Percentiles rank a stretch among this genome's conserved stretches.
phyloP scores from a whole-genome alignment of 2,329 filamentous ascomycete genomes.

The Epichloe amarillans region DNA sequence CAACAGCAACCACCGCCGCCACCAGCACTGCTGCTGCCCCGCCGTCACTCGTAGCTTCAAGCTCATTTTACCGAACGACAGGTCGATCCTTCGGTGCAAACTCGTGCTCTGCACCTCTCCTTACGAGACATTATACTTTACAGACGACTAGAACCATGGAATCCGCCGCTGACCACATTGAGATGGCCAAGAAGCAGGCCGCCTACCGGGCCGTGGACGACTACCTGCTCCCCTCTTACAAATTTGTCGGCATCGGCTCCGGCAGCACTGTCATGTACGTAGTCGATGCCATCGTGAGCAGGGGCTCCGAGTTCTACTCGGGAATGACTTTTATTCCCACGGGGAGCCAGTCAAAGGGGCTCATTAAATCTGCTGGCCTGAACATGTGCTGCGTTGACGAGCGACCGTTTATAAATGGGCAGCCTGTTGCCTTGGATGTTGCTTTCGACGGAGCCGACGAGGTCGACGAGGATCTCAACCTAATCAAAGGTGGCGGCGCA shows the following conservation, averaged over 20 bases:
- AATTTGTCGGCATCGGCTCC: constrained; percentile 65
- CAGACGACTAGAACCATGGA: constrained; percentile 19
- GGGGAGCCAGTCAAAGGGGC: constrained; percentile 76
- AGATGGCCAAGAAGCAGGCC: constrained; percentile 62
- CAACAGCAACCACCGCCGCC: background rate
- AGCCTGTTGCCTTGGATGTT: constrained; percentile 56
- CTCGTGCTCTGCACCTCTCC: background rate
- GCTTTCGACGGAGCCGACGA: constrained; percentile 96
- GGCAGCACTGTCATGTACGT: constrained; percentile 76
- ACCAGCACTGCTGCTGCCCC: background rate
- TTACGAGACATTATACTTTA: background rate
- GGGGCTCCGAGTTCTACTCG: constrained; percentile 38
- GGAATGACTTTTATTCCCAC: constrained; percentile 82
- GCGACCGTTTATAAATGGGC: constrained; percentile 37
- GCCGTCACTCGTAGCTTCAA: background rate
- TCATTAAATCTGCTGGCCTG: constrained; percentile 70
- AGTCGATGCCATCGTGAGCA: constrained; percentile 62
- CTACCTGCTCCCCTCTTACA: constrained; percentile 50
- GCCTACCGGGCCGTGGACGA: constrained; percentile 62
- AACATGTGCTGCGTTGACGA: constrained; percentile 66
- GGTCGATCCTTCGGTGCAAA: background rate
- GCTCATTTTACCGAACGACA: background rate
- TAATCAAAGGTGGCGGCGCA: constrained; percentile 96
- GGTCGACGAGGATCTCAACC: constrained; percentile 86
- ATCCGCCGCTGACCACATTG: constrained; percentile 34